Evolutionary conservation across 2,329 filamentous ascomycete genomes (phyloP), one percentile per base, ranked within the genome.

Genomic region (Apiospora arundinis): DNA sequence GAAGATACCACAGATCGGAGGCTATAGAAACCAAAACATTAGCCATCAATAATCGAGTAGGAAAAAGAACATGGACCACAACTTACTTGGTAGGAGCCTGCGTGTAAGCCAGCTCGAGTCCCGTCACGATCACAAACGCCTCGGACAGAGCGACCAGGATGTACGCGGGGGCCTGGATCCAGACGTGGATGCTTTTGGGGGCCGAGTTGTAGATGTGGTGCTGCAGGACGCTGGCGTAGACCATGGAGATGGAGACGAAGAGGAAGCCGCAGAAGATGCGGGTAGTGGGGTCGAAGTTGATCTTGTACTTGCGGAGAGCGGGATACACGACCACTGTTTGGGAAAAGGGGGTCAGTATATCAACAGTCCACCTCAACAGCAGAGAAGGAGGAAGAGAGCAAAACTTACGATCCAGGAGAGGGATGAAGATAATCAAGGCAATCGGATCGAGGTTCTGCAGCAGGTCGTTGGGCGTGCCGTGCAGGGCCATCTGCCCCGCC

Each of bases 71-170:
- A 4, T n/a, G 28, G 7, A 14, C 1, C 89, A 0, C 88, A 89
- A 79, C 91, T 89, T 91, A 93, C 92, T 78, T 85, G 89, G 56
- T 87, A 87, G 1, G 93, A 0, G 92, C 92, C 80, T 94, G 93
- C 77, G 91, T 91, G 82, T 90, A 94, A 25, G 92, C 92, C 75
- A 93, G 93, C 80, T 95, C 92, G 18, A 93, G 86, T 21, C 87
- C 89, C 0, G 86, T 88, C 74, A 87, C 87, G 70, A 83, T 85
- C 0, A 85, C 83, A 70, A 85, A 82, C 63, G 87, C 85, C 76
- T 88, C 86, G 32, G 85, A 82, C 8, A 88, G 79, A 4, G 83
- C 86, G 69, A 87, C 81, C 69, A 87, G 81, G 4, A 86, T 79
- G 75, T 87, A 88, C 0, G 85, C 80, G 4, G 85, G 84, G 0